Conservation (phyloP, 768 basidiomycete species). For the Mycena filopes region DNA sequence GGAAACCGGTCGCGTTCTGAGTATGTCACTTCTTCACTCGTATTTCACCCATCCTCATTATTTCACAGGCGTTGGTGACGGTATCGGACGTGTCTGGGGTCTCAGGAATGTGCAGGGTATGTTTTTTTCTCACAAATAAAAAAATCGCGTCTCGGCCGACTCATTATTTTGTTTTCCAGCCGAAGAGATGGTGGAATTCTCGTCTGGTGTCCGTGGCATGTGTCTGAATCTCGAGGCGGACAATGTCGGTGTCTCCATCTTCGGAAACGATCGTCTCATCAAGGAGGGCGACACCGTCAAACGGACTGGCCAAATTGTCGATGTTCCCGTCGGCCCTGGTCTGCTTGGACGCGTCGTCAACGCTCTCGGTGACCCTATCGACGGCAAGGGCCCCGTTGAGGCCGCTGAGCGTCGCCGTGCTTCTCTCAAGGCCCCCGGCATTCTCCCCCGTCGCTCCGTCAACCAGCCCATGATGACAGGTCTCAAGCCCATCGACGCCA, state of each 20-base stretch:
- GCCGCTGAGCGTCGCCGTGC: conserved; percentile 95
- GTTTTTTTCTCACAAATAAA: conserved; percentile 23
- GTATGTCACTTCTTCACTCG: conserved; percentile 56
- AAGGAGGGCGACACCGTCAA: conserved; percentile 99
- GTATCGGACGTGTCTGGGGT: conserved; percentile 99
- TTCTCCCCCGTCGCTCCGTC: conserved; percentile 98
- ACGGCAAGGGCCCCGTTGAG: conserved; percentile 98
- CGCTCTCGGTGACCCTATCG: conserved; percentile 99
- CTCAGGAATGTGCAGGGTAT: conserved; percentile 98
- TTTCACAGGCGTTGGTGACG: conserved; percentile 93
- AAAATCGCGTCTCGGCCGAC: conserved; percentile 28
- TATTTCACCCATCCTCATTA: conserved; percentile 35
- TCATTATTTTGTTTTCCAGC: conserved; percentile 57
- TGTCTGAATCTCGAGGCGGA: conserved; percentile 99
- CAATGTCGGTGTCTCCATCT: conserved; percentile 99
- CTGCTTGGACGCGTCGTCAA: conserved; percentile 99
- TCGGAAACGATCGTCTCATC: conserved; percentile 97
- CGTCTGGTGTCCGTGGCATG: conserved; percentile 99
- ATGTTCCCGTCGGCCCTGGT: conserved; percentile 97
- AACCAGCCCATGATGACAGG: conserved; percentile 99
- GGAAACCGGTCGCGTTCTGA: conserved; percentile 99
- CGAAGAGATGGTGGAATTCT: conserved; percentile 99
- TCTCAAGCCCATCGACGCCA: conserved; percentile 99
- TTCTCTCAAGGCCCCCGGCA: conserved; percentile 98
- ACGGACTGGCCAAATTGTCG: conserved; percentile 99